Evolutionary conservation across 345 rosid genomes (phyloP).

Genomic region (Camelina hispida): DNA sequence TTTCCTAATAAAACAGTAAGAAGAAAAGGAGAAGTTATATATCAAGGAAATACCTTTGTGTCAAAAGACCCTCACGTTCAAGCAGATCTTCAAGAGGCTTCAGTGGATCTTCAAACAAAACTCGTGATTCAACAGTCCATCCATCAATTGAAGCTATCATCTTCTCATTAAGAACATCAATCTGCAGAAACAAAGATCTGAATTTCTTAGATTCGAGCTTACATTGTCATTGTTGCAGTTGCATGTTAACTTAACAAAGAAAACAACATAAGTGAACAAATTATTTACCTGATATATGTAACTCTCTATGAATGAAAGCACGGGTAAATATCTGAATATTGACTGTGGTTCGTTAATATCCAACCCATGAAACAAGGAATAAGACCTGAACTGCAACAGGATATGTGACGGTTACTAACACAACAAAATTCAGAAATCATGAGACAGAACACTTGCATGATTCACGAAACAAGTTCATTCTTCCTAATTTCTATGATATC

Average conservation of each 20-base stretch:
- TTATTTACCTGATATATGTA: slow-evolving; percentile 77
- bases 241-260: not conserved
- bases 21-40: not conserved
- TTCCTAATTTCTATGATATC: not conserved
- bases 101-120: slow-evolving; percentile 58
- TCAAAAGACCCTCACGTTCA: slow-evolving; percentile 63
- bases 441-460: not conserved
- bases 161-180: slow-evolving; percentile 82
- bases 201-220: not conserved
- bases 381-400: slow-evolving; percentile 83
- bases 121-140: slow-evolving; percentile 38
- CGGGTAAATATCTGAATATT: slow-evolving; percentile 68
- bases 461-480: not conserved
- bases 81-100: slow-evolving; percentile 58
- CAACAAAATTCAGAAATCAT: not conserved
- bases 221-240: not conserved
- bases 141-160: slow-evolving; percentile 36
- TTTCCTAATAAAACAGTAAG: not conserved
- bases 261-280: not conserved
- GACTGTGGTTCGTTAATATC: slow-evolving; percentile 61
- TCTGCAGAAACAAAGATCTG: slow-evolving; percentile 56
- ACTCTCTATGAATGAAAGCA: slow-evolving; percentile 81
- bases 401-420: slow-evolving; percentile 5
- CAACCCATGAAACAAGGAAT: slow-evolving; percentile 87
- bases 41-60: slow-evolving; percentile 54